These are phyloP conservation scores for Pisolithus sp. DNA, from an alignment of 768 basidiomycete genomes.

Conservation along the genomic window DNA sequence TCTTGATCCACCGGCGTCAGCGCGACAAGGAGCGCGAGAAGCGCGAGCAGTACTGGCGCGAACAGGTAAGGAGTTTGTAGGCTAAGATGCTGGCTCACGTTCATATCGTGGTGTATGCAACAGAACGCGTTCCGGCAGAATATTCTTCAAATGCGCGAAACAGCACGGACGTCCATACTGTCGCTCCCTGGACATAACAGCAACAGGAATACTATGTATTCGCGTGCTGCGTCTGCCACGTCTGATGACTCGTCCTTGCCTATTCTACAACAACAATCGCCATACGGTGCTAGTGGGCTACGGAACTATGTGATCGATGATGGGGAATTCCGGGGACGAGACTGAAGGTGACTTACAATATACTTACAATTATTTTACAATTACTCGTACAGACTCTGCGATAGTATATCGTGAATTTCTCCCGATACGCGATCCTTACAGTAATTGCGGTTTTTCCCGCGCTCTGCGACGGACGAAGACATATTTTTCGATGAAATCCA, in stretches of 20 bases:
- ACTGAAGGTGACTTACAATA: no score
- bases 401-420: no score
- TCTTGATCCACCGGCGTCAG: constrained; percentile 62
- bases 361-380: no score
- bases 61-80: constrained; percentile 49
- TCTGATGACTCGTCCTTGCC: constrained; percentile 53
- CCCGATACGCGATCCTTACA: no score
- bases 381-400: no score
- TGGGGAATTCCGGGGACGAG: constrained; percentile 44
- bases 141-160: constrained; percentile 72
- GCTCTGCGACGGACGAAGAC: background rate
- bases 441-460: background rate
- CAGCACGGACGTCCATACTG: constrained; percentile 60
- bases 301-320: constrained; percentile 47
- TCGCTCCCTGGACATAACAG: constrained; percentile 42
- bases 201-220: constrained; percentile 46
- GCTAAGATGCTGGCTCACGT: background rate
- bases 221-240: constrained; percentile 35
- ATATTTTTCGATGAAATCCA: background rate
- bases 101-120: background rate
- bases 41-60: constrained; percentile 84
- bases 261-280: constrained; percentile 41
- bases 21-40: constrained; percentile 76
- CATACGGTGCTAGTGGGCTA: constrained; percentile 40
- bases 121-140: constrained; percentile 79